These are phyloP conservation scores for Zygosaccharomyces pseudobailii DNA, from an alignment of 1,139 yeast genomes.

Conservation along the genomic window DNA sequence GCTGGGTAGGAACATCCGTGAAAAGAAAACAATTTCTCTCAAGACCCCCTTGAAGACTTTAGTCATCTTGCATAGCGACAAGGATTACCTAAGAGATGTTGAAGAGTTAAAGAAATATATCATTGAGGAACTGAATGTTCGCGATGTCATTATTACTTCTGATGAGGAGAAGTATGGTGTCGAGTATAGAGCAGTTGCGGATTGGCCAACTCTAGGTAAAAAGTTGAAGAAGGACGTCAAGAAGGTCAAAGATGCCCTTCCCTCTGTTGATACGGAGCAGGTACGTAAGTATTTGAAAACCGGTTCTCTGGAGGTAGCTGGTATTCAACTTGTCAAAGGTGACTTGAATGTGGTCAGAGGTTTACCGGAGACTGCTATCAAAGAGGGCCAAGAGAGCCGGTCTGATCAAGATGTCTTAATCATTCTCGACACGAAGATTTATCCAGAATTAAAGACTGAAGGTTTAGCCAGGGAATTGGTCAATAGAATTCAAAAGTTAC, in stretches of 20 bases:
- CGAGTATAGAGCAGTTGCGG: constrained; percentile 90
- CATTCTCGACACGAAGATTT: constrained; percentile 80
- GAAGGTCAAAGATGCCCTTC: constrained; percentile 91
- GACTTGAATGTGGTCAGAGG: constrained; percentile 91
- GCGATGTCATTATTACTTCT: constrained; percentile 79
- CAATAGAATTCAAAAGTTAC: constrained; percentile 94
- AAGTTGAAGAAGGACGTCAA: constrained; percentile 91
- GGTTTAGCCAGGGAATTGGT: constrained; percentile 95
- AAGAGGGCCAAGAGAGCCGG: constrained; percentile 77
- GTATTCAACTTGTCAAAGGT: constrained; percentile 78
- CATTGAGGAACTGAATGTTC: constrained; percentile 84
- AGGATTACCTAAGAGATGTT: constrained; percentile 69
- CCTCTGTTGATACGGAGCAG: constrained; percentile 70
- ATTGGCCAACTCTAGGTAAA: constrained; percentile 98
- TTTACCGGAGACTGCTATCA: constrained; percentile 58
- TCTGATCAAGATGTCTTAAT: constrained; percentile 83
- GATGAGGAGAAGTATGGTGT: constrained; percentile 93
- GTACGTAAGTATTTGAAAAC: constrained; percentile 70
- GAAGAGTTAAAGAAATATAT: constrained; percentile 75
- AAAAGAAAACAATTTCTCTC: constrained; percentile 86
- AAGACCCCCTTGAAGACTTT: constrained; percentile 91
- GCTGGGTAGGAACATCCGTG: constrained; percentile 93
- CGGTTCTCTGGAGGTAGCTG: constrained; percentile 81
- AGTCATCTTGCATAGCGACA: constrained; percentile 79
- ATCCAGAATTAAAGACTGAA: constrained; percentile 86